Evolutionary conservation across 2,329 filamentous ascomycete genomes (phyloP).

Genomic region (Aspergillus floridensis): DNA sequence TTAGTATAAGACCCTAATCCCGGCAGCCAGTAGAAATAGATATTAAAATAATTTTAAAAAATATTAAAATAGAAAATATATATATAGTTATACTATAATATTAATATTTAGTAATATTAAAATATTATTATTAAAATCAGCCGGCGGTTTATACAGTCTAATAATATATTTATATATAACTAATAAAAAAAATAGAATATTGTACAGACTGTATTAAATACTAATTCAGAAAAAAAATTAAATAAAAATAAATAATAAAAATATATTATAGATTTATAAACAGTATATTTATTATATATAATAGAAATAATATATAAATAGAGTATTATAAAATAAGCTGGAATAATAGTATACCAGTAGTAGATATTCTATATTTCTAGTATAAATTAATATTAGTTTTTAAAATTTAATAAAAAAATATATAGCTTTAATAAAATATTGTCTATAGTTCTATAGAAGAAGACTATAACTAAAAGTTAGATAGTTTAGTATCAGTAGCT

Average conservation of each 20-base stretch:
- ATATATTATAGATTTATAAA: background rate
- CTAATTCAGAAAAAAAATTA: background rate
- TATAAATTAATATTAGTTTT: background rate
- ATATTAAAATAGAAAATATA: background rate
- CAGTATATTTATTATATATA: background rate
- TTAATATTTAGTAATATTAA: background rate
- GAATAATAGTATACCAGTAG: background rate
- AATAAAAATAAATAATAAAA: background rate
- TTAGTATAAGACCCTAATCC: background rate
- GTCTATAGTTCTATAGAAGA: too few relatives aligned
- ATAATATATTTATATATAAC: background rate
- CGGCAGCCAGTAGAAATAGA: background rate
- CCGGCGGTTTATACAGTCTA: background rate
- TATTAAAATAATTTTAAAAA: background rate
- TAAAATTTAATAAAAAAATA: background rate
- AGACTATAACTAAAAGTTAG: too few relatives aligned
- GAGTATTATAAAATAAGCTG: background rate
- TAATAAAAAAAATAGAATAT: background rate
- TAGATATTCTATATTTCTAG: background rate
- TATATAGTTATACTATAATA: background rate
- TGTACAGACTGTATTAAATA: background rate
- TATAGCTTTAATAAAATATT: too few relatives aligned
- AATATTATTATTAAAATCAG: background rate
- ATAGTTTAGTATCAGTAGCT: too few relatives aligned
- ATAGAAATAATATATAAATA: background rate